phyloP scores from a whole-genome alignment of 1,139 yeast genomes.

The Torulaspora pretoriensis region DNA sequence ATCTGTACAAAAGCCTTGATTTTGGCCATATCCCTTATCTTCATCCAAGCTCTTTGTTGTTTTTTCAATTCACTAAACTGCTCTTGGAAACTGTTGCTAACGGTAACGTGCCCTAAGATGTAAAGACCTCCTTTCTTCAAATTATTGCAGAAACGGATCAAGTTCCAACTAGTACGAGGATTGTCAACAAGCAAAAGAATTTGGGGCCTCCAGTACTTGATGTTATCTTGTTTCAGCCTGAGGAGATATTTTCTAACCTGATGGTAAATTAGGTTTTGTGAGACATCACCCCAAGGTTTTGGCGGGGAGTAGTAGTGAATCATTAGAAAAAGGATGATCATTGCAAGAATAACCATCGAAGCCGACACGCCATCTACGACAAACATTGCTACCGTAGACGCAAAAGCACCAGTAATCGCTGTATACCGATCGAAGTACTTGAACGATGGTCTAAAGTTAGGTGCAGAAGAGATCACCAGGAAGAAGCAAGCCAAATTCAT shows the following conservation, averaged over 20 bases:
- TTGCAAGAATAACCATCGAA: slow-evolving; percentile 61
- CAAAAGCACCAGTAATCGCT: slow-evolving; percentile 68
- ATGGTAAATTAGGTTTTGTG: slow-evolving; percentile 88
- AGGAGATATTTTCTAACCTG: slow-evolving; percentile 88
- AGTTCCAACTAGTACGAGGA: slow-evolving; percentile 86
- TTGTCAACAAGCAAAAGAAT: slow-evolving; percentile 80
- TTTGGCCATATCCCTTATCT: slow-evolving; percentile 67
- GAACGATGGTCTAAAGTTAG: slow-evolving; percentile 93
- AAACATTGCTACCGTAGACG: slow-evolving; percentile 81
- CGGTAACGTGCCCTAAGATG: slow-evolving; percentile 84
- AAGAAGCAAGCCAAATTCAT: slow-evolving; percentile 90
- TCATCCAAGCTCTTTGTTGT: slow-evolving; percentile 78
- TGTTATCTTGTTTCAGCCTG: slow-evolving; percentile 81
- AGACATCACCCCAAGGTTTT: slow-evolving; percentile 95
- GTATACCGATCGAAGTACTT: slow-evolving; percentile 78
- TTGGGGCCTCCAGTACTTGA: slow-evolving; percentile 97
- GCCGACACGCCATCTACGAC: slow-evolving; percentile 92
- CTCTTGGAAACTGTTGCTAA: slow-evolving; percentile 50
- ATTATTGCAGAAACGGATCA: slow-evolving; percentile 91
- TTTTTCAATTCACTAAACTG: slow-evolving; percentile 63
- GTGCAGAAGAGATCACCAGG: slow-evolving; percentile 85
- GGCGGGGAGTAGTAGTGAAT: slow-evolving; percentile 93
- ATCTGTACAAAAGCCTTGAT: slow-evolving; percentile 93
- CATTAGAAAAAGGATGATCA: slow-evolving; percentile 61
- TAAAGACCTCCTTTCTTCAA: slow-evolving; percentile 92